A percentile compares a stretch with the other conserved stretches of the same genome.
These are phyloP conservation scores for Artemisia princeps DNA, from an alignment of 140 eudicot genomes.

Conservation along the genomic window DNA sequence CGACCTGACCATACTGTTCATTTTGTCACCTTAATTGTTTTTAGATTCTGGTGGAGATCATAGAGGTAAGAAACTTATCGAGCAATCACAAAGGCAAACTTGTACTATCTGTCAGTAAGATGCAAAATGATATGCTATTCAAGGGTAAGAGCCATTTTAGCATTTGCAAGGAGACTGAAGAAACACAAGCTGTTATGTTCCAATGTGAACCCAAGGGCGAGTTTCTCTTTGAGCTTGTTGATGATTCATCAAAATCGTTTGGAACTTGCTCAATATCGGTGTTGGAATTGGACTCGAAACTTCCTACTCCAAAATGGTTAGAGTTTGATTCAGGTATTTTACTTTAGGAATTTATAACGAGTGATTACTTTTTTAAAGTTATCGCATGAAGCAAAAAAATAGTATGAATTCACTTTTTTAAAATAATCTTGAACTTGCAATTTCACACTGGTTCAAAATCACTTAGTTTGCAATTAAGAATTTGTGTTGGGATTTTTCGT, in stretches of 20 bases:
- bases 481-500: too few relatives aligned
- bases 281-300: conserved; percentile 17
- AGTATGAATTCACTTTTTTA: too few relatives aligned
- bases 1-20: background rate
- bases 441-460: too few relatives aligned
- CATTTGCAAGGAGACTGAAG: conserved; percentile 9
- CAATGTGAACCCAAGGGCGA: conserved; percentile 40
- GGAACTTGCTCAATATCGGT: conserved; percentile 24
- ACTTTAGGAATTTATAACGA: background rate
- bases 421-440: too few relatives aligned
- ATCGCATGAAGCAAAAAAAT: too few relatives aligned
- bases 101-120: conserved; percentile 30
- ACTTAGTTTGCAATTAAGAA: too few relatives aligned
- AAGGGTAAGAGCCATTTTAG: conserved; percentile 22
- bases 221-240: conserved; percentile 28
- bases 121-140: conserved; percentile 31
- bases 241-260: conserved; percentile 8
- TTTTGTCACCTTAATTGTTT: background rate
- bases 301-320: conserved; percentile 21
- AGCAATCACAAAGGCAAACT: conserved; percentile 22
- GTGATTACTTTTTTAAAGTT: background rate
- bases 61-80: conserved; percentile 27
- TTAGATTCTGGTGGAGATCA: conserved; percentile 39
- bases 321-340: conserved; percentile 24
- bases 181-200: conserved; percentile 32